These are phyloP conservation scores for Talaromyces rugulosus DNA, from an alignment of 2,329 filamentous ascomycete species.

Conservation along the genomic window DNA sequence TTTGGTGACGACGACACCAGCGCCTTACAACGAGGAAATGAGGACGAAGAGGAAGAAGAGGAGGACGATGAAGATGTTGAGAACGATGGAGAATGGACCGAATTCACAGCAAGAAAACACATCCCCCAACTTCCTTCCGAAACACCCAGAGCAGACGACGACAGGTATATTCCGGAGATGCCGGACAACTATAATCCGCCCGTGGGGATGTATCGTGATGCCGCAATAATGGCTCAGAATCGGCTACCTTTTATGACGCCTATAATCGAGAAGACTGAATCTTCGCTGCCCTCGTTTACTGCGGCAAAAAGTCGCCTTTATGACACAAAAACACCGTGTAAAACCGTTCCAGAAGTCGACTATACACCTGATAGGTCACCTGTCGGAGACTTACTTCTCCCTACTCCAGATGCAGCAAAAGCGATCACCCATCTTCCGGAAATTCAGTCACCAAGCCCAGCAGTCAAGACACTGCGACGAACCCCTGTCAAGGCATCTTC, in stretches of 20 bases:
- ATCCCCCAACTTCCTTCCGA: constrained; percentile 45
- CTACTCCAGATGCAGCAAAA: constrained; percentile 60
- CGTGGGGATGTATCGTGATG: constrained; percentile 74
- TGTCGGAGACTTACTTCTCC: constrained; percentile 50
- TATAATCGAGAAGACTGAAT: constrained; percentile 92
- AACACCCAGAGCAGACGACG: constrained; percentile 20
- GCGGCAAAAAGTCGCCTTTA: constrained; percentile 55
- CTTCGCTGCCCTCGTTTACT: constrained; percentile 65
- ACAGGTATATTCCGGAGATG: constrained; percentile 57
- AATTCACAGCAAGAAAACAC: constrained; percentile 73
- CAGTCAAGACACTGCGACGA: constrained; percentile 32
- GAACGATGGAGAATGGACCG: constrained; percentile 72
- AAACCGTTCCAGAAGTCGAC: constrained; percentile 33
- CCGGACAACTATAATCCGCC: constrained; percentile 84
- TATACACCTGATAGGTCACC: constrained; percentile 27
- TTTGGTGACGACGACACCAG: constrained; percentile 58
- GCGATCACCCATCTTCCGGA: constrained; percentile 42
- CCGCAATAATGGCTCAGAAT: constrained; percentile 76
- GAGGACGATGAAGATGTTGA: constrained; percentile 30
- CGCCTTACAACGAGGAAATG: constrained; percentile 34
- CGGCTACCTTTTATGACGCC: constrained; percentile 97
- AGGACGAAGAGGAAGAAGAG: constrained; percentile 28
- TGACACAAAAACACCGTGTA: constrained; percentile 73
- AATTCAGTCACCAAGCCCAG: constrained; percentile 31
- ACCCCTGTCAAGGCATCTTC: constrained; percentile 19